phyloP scores from a whole-genome alignment of 805 yeast species.

The Candida anglica region DNA sequence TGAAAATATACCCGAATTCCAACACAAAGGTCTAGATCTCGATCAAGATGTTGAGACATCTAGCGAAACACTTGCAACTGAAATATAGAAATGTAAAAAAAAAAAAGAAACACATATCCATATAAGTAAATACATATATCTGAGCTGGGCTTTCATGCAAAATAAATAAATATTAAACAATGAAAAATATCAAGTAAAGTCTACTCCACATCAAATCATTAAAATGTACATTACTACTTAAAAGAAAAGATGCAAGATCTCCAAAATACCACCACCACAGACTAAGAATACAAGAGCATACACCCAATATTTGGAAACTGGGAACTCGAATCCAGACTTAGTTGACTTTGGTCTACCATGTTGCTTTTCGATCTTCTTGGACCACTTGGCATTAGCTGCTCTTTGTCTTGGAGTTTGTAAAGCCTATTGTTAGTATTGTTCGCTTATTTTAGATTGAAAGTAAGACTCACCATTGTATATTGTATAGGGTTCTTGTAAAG shows the following conservation, averaged over 20 bases:
- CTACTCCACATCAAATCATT: too few relatives aligned
- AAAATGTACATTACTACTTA: too few relatives aligned
- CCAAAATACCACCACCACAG: slow-evolving; percentile 79
- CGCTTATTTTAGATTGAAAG: neutral
- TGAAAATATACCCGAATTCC: neutral
- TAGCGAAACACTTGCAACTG: too few relatives aligned
- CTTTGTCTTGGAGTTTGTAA: slow-evolving; percentile 84
- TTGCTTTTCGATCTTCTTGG: slow-evolving; percentile 65
- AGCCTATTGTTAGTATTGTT: slow-evolving; percentile 44
- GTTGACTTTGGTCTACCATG: slow-evolving; percentile 65
- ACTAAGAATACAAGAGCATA: slow-evolving; percentile 58
- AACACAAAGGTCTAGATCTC: slow-evolving; percentile 9
- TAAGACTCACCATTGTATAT: slow-evolving; percentile 1
- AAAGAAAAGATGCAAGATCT: slow-evolving; percentile 54
- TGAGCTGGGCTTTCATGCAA: too few relatives aligned
- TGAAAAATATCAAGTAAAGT: too few relatives aligned
- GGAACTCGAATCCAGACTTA: slow-evolving; percentile 37
- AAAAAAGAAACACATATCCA: too few relatives aligned
- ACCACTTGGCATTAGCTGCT: slow-evolving; percentile 80
- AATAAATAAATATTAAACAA: too few relatives aligned
- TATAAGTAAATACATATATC: too few relatives aligned
- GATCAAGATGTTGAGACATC: slow-evolving; percentile 6
- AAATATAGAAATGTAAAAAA: too few relatives aligned
- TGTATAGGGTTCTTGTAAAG: neutral
- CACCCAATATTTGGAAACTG: slow-evolving; percentile 66